Evolutionary conservation across 306 rosid species (phyloP).

Genomic region (Dalbergia oliveri): DNA sequence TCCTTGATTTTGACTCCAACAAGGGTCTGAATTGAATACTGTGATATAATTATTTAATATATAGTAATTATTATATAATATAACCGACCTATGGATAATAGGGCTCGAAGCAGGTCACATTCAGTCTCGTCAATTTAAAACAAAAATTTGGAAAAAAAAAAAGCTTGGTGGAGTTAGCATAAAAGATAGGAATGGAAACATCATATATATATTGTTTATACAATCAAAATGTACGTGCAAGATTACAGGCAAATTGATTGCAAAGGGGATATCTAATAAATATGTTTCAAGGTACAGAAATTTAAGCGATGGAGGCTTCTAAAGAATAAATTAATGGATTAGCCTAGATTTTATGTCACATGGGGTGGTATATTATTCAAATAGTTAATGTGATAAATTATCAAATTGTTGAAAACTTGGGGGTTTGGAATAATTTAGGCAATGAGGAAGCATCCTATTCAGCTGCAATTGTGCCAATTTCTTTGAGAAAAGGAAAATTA

Average conservation of each 20-base stretch:
- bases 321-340: slow-evolving; percentile 39
- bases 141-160: background rate
- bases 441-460: slow-evolving; percentile 58
- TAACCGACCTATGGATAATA: slow-evolving; percentile 19
- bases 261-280: slow-evolving; percentile 53
- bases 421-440: slow-evolving; percentile 31
- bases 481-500: slow-evolving; percentile 40
- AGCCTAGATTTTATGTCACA: slow-evolving; percentile 47
- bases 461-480: slow-evolving; percentile 47
- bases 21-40: slow-evolving; percentile 19
- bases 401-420: slow-evolving; percentile 44
- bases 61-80: background rate
- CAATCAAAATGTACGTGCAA: slow-evolving; percentile 47
- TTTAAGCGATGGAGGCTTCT: slow-evolving; percentile 64
- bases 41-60: too few species aligned
- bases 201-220: slow-evolving; percentile 56
- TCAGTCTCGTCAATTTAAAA: slow-evolving; percentile 41
- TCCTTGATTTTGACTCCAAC: slow-evolving; percentile 57
- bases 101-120: slow-evolving; percentile 45
- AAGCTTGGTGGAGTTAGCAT: slow-evolving; percentile 31
- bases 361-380: slow-evolving; percentile 41
- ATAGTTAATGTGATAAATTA: slow-evolving; percentile 34
- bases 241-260: slow-evolving; percentile 47
- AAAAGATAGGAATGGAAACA: slow-evolving; percentile 76
- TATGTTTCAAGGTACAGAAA: slow-evolving; percentile 61